These are phyloP conservation scores for Petunia secreta DNA, from an alignment of 257 asterid genomes.

Conservation along the genomic window DNA sequence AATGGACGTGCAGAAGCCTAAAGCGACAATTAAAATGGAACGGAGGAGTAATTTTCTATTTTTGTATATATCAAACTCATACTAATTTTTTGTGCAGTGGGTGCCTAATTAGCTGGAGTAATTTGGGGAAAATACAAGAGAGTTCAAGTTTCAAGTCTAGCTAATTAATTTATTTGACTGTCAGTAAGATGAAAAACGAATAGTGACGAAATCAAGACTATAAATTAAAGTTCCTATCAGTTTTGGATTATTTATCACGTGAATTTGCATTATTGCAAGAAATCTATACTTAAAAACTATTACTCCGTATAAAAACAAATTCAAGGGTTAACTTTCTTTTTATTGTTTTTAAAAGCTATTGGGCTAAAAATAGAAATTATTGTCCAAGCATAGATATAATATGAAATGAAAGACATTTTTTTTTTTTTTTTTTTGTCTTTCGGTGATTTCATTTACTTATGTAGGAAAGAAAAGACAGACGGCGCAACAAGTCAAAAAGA, in stretches of 20 bases:
- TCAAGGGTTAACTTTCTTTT: not conserved
- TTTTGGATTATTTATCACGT: constrained; percentile 17
- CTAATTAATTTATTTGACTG: constrained; percentile 36
- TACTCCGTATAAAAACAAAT: not conserved
- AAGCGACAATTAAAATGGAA: no score
- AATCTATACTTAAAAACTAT: not conserved
- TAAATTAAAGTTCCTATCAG: constrained; percentile 9
- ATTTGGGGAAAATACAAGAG: not conserved
- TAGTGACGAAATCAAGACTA: constrained; percentile 1
- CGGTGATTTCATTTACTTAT: not conserved
- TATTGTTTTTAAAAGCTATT: not conserved
- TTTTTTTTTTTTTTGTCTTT: not conserved
- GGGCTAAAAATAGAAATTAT: not conserved
- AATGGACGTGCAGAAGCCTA: no score
- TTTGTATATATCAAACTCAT: no score
- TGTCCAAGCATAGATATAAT: not conserved
- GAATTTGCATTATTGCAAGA: not conserved
- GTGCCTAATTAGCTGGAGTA: not conserved
- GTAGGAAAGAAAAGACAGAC: not conserved
- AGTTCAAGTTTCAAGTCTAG: not conserved
- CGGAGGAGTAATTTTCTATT: no score
- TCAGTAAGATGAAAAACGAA: constrained; percentile 5
- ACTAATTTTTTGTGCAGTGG: not conserved
- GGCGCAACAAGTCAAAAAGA: not conserved
- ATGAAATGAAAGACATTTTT: not conserved